Evolutionary conservation across 352 stramenopile genomes (phyloP).

Genomic region (Blastocystis sp.): DNA sequence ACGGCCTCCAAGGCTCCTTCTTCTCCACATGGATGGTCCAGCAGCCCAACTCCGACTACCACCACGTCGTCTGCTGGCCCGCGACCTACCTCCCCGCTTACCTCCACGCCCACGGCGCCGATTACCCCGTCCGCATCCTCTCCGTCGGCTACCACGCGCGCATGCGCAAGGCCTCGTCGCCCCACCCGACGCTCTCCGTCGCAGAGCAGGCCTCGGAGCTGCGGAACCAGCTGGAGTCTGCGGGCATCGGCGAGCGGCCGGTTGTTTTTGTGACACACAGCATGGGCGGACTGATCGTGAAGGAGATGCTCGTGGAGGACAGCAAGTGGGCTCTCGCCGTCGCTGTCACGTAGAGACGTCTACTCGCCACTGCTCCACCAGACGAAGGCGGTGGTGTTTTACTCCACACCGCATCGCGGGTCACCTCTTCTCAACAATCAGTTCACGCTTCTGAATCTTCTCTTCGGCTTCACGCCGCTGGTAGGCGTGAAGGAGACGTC

Average conservation of each 20-base stretch:
- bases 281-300: constrained; percentile 71
- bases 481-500: background rate
- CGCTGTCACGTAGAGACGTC: constrained; percentile 9
- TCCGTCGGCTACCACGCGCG: constrained; percentile 73
- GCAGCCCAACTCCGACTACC: constrained; percentile 58
- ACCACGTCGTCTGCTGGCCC: constrained; percentile 63
- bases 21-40: constrained; percentile 72
- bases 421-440: constrained; percentile 62
- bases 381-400: constrained; percentile 70
- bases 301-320: constrained; percentile 70
- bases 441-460: constrained; percentile 67
- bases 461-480: constrained; percentile 54
- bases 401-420: constrained; percentile 70
- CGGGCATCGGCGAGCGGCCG: constrained; percentile 66
- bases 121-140: constrained; percentile 65
- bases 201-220: constrained; percentile 68
- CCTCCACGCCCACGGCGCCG: constrained; percentile 63
- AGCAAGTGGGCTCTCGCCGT: background rate
- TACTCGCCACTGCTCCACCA: constrained; percentile 63
- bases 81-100: constrained; percentile 68
- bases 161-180: constrained; percentile 68
- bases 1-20: constrained; percentile 69
- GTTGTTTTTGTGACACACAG: constrained; percentile 74
- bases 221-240: constrained; percentile 65
- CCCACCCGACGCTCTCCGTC: constrained; percentile 69